phyloP scores from a whole-genome alignment of 2,329 filamentous ascomycete genomes.

The Beauveria medogensis region DNA sequence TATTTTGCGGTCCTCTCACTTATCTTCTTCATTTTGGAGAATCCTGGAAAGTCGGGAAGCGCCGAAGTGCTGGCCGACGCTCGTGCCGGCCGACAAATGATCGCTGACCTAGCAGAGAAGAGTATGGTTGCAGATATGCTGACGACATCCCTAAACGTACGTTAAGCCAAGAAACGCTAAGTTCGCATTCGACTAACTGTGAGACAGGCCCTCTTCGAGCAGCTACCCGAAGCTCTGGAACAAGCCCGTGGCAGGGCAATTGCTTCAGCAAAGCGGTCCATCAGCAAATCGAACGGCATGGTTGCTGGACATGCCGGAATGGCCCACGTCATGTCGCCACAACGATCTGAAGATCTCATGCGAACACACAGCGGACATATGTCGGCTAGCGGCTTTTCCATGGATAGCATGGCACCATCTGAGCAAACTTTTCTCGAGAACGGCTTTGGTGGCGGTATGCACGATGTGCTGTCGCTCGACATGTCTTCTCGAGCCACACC shows the following conservation, averaged over 20 bases:
- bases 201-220: conserved; percentile 67
- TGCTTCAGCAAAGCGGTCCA: conserved; percentile 20
- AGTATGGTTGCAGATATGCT: conserved; percentile 88
- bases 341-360: conserved; percentile 27
- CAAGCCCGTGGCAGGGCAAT: conserved; percentile 32
- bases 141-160: conserved; percentile 66
- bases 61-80: conserved; percentile 81
- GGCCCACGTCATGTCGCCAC: conserved; percentile 24
- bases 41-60: conserved; percentile 64
- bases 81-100: conserved; percentile 71
- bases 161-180: conserved; percentile 20
- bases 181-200: conserved; percentile 15
- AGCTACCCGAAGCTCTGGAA: conserved; percentile 66
- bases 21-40: conserved; percentile 73
- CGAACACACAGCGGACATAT: conserved; percentile 22
- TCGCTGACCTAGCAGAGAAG: conserved; percentile 69
- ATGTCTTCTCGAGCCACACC: conserved; percentile 35
- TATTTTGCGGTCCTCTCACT: conserved; percentile 76
- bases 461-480: conserved; percentile 39
- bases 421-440: conserved; percentile 27
- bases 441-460: conserved; percentile 28
- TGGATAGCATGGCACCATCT: conserved; percentile 25
- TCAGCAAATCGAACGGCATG: conserved; percentile 19
- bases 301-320: conserved; percentile 24
- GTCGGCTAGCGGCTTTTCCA: conserved; percentile 21